These are phyloP conservation scores for Alloascoidea hylecoeti DNA, from an alignment of 805 yeast species.

Conservation along the genomic window DNA sequence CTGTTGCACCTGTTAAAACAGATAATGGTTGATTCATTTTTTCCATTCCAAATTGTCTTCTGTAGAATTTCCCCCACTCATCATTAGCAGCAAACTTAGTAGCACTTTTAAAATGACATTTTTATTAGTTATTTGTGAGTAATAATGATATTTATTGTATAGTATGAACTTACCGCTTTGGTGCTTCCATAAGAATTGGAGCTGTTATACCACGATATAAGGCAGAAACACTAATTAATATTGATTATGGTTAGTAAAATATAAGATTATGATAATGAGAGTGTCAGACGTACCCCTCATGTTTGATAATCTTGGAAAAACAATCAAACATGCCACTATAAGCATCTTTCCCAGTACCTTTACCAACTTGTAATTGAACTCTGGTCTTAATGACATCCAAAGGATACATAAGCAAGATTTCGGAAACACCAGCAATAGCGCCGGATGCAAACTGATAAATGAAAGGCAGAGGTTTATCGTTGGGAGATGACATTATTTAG, in stretches of 20 bases:
- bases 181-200: constrained; percentile 98
- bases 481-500: no score
- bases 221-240: constrained; percentile 27
- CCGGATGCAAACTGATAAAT: constrained; percentile 84
- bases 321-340: constrained; percentile 82
- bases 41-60: constrained; percentile 49
- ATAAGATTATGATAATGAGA: background rate
- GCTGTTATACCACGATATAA: constrained; percentile 91
- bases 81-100: constrained; percentile 97
- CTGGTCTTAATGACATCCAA: constrained; percentile 85
- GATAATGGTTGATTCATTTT: constrained; percentile 74
- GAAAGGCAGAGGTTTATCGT: constrained; percentile 90
- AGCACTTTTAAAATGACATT: constrained; percentile 41
- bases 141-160: no score
- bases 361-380: constrained; percentile 68
- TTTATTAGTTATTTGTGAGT: background rate
- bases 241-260: background rate
- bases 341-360: constrained; percentile 33
- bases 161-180: constrained; percentile 36
- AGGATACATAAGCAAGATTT: constrained; percentile 71
- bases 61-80: constrained; percentile 84
- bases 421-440: constrained; percentile 91
- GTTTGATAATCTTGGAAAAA: constrained; percentile 64
- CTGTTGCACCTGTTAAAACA: constrained; percentile 90
- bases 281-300: constrained; percentile 45